Conservation (phyloP, 305 asterid species). For the Fraxinus sp. region DNA sequence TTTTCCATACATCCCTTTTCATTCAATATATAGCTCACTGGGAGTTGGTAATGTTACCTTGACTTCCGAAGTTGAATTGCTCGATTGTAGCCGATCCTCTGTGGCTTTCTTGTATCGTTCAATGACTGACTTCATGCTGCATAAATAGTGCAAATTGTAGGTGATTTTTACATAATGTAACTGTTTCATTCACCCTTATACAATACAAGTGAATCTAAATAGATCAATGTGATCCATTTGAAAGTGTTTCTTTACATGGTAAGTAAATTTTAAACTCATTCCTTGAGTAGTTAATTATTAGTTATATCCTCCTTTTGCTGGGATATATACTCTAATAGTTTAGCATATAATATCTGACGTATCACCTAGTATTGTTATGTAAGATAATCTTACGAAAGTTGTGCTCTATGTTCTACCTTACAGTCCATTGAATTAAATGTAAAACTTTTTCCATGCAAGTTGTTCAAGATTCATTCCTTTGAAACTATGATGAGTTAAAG, state of each 20-base stretch:
- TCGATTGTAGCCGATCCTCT: slow-evolving; percentile 39
- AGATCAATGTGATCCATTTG: not conserved
- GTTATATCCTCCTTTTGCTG: not conserved
- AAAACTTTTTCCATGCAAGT: not conserved
- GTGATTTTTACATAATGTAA: not conserved
- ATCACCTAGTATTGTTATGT: not conserved
- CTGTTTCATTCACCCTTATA: not conserved
- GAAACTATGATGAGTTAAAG: not conserved
- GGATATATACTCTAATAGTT: not conserved
- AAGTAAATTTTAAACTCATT: not conserved
- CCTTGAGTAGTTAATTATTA: not conserved
- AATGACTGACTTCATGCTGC: slow-evolving; percentile 53
- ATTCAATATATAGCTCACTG: not conserved
- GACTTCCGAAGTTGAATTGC: slow-evolving; percentile 48
- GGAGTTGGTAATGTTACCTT: slow-evolving; percentile 39
- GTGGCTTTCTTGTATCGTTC: slow-evolving; percentile 56
- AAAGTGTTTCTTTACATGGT: not conserved
- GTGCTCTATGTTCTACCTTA: not conserved
- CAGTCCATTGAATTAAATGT: not conserved
- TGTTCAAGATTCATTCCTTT: not conserved
- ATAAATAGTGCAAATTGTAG: slow-evolving; percentile 14
- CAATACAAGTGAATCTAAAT: not conserved
- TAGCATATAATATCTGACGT: not conserved
- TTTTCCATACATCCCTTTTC: not conserved
- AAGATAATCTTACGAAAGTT: not conserved